Base-by-base conservation (phyloP, 2,329 filamentous ascomycete species). In the Aspergillus intermedius region DNA sequence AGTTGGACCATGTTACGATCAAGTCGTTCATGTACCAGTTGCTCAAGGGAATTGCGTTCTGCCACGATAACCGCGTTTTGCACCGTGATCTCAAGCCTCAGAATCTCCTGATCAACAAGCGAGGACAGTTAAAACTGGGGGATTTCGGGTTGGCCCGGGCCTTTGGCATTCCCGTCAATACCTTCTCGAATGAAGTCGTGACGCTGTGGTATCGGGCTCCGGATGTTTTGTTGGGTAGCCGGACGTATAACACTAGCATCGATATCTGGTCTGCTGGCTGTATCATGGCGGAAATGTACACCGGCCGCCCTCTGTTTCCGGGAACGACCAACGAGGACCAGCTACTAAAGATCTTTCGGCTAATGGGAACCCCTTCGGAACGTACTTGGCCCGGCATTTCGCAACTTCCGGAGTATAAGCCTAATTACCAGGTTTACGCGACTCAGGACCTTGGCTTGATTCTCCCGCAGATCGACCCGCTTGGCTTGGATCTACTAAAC, bases 201-300 rank as follows among this genome's bases (percentile, higher is more conserved):
- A 97, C 93, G 0, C 78, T 97, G 15, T 97, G 91, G 91, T 98
- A 98, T 69, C 87, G 93, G 40, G 93, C 93, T 1, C 93, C 93
- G 0, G 93, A 98, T 62, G 93, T 98, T 42, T 80, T 98, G 45
- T 80, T 98, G 42, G 93, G 93, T 46, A 93, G 87, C 61, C 79
- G 93, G 56, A 97, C 93, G 19, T 98, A 98, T 75, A 98, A 95
- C 73, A 98, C 93, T n/a, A 95, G 89, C 72, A 97, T 98, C 68
- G 93, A 98, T 64, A 97, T 98, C 66, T 98, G 93, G 93, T 95
- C 89, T 5, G 93, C 93, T 5, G 93, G 93, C 49, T 98, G 93
- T 70, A 98, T 98, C 76, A 97, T 98, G 93, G 93, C 93, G 8
- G 93, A 98, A 73, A 96, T 98, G 90, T 97, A 94, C 70, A 96